Base-by-base conservation (phyloP, 169 alveolate species). In the Pseudocohnilembus persalinus region DNA sequence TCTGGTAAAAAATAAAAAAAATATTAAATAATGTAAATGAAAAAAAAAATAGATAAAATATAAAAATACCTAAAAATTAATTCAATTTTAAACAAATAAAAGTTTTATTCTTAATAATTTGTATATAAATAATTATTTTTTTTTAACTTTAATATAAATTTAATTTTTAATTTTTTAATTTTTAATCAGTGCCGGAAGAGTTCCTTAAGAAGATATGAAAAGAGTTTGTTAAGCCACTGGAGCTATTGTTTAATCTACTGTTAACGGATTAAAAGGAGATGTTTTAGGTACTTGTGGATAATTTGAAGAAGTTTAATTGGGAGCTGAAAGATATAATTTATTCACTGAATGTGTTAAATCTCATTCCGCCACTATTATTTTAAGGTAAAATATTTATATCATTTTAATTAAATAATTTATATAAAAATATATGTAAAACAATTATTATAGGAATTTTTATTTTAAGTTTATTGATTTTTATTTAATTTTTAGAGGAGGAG, bases 101-200 rank as follows among this genome's bases (percentile, higher is more conserved):
- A 95, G 98, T 29, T 98, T 98, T 92, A 97, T n/a, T n/a, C n/a
- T n/a, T n/a, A n/a, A n/a, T n/a, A n/a, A n/a, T n/a, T n/a, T n/a
- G n/a, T n/a, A n/a, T n/a, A n/a, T n/a, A n/a, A n/a, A n/a, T n/a
- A n/a, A n/a, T n/a, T n/a, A n/a, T n/a, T n/a, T n/a, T n/a, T n/a
- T n/a, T n/a, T n/a, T n/a, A n/a, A n/a, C n/a, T n/a, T n/a, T n/a
- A n/a, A n/a, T n/a, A n/a, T n/a, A n/a, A n/a, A n/a, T n/a, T n/a
- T n/a, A n/a, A n/a, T n/a, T n/a, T n/a, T n/a, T n/a, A n/a, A n/a
- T n/a, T n/a, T n/a, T n/a, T n/a, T n/a, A n/a, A n/a, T n/a, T n/a
- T n/a, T n/a, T n/a, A n/a, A n/a, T n/a, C n/a, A n/a, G 99, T 87
- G 99, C 99, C 35, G 99, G 99, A 16, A 93, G 99, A 82, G 99